Evolutionary conservation across 768 basidiomycete species (phyloP).

Genomic region (Galerina sulciceps): DNA sequence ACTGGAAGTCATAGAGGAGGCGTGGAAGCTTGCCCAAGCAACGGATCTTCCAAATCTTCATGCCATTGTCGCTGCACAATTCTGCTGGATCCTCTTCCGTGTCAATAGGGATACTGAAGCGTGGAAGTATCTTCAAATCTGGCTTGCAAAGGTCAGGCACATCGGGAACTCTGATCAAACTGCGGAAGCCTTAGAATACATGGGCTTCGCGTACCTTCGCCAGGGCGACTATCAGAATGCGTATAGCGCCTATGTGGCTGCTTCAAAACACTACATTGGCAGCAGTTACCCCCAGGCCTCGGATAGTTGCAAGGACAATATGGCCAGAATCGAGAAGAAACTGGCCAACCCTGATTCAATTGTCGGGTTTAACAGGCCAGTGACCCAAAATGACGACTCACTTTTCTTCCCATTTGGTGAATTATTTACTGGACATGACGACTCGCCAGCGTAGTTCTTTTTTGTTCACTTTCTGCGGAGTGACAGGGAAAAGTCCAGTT

Average conservation of each 20-base stretch:
- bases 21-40: not conserved
- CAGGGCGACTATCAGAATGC: constrained; percentile 8
- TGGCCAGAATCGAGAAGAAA: not conserved
- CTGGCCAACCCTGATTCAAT: not conserved
- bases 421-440: no score
- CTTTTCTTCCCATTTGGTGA: not conserved
- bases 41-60: not conserved
- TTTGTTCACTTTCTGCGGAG: no score
- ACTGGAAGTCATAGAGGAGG: not conserved
- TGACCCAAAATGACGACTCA: not conserved
- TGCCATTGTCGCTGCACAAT: not conserved
- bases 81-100: constrained; percentile 1
- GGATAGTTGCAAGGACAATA: not conserved
- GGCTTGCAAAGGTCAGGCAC: not conserved
- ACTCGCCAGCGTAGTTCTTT: no score
- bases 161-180: not conserved
- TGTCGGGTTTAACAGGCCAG: not conserved
- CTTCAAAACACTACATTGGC: not conserved
- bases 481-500: no score
- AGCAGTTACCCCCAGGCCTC: not conserved
- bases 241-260: constrained; percentile 6
- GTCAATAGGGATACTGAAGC: constrained; percentile 1
- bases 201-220: constrained; percentile 8
- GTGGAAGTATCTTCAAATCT: not conserved
- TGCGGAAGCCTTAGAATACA: constrained; percentile 1